phyloP scores from a whole-genome alignment of 352 stramenopile genomes.

The Halophytophthora polymorphica region DNA sequence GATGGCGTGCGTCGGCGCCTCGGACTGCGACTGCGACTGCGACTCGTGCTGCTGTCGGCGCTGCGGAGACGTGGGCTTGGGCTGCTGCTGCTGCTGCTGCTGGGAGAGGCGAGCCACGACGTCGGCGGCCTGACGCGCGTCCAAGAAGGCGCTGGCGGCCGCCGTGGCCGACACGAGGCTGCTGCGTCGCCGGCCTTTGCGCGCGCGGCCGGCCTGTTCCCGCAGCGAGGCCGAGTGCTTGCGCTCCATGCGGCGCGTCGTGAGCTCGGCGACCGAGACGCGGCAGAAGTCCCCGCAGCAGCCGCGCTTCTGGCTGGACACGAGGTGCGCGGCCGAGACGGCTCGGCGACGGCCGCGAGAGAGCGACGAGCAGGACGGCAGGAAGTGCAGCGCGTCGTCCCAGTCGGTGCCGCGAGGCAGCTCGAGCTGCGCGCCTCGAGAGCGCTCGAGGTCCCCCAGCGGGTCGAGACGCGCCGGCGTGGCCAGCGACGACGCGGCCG shows the following conservation, averaged over 20 bases:
- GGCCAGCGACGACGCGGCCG: conserved; percentile 28
- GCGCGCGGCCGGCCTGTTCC: conserved; percentile 5
- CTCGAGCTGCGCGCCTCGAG: conserved; percentile 17
- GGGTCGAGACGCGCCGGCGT: conserved; percentile 27
- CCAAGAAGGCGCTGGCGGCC: conserved; percentile 54
- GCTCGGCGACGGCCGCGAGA: conserved; percentile 52
- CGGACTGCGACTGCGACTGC: conserved; percentile 11
- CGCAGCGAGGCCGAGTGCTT: conserved; percentile 24
- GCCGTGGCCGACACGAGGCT: conserved; percentile 50
- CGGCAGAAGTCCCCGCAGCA: conserved; percentile 73
- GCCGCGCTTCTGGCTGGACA: conserved; percentile 71
- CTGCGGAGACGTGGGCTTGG: conserved; percentile 38
- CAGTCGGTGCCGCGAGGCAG: conserved; percentile 37
- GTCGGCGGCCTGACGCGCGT: conserved; percentile 30
- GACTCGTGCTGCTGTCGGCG: conserved; percentile 22
- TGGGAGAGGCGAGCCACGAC: conserved; percentile 14
- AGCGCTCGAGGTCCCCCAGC: conserved; percentile 29
- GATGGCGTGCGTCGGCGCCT: conserved; percentile 39
- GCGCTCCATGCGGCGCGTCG: conserved; percentile 34
- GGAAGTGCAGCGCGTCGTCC: conserved; percentile 55
- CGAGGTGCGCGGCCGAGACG: conserved; percentile 58
- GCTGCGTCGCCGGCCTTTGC: conserved; percentile 29
- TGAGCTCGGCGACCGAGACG: conserved; percentile 36
- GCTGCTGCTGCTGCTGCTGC: conserved; percentile 2
- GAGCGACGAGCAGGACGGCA: conserved; percentile 45